Evolutionary conservation across 1,139 yeast genomes (phyloP), one percentile per base, ranked within the genome.

Genomic region (Yamadazyma aaseri): DNA sequence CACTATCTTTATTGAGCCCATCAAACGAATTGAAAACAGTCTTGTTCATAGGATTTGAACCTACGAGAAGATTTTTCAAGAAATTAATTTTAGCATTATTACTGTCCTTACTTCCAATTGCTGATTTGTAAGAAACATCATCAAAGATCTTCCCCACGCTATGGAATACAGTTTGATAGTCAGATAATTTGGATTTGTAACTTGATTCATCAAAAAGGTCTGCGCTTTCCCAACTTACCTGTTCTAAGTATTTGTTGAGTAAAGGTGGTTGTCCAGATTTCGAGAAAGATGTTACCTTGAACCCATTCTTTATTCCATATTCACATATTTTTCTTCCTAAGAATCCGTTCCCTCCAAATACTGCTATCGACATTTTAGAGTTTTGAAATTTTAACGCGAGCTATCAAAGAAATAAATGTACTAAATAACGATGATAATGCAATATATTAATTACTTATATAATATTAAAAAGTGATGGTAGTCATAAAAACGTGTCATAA

Each of bases 321-420:
- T 80, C 80, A 51, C 95, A 86, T 11, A 89, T 79, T 39, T 85
- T 73, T 39, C 74, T 73, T 14, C 87, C 86, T 13, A 89, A 60
- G 52, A 86, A 86, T 3, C 97, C 97, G 40, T 78, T 80, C 0
- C 97, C 96, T 13, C 97, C 97, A 47, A 89, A 77, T 0, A 87
- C 86, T 6, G 86, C 77, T 33, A 81, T 65, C 31, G 50, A 46
- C 50, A 46, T 46, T 22, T 22, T 7, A n/a, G n/a, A n/a, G n/a
- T n/a, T n/a, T n/a, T n/a, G n/a, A n/a, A n/a, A n/a, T n/a, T n/a
- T n/a, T n/a, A n/a, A n/a, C n/a, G n/a, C n/a, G n/a, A n/a, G n/a
- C n/a, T n/a, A n/a, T n/a, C n/a, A n/a, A n/a, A n/a, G n/a, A n/a
- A n/a, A n/a, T n/a, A n/a, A n/a, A n/a, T n/a, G n/a, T n/a, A n/a